Percentiles rank a stretch among this genome's conserved stretches.
phyloP scores from a whole-genome alignment of 1,284 basidiomycete genomes.

The Ceratorhiza oryzae-sativae region DNA sequence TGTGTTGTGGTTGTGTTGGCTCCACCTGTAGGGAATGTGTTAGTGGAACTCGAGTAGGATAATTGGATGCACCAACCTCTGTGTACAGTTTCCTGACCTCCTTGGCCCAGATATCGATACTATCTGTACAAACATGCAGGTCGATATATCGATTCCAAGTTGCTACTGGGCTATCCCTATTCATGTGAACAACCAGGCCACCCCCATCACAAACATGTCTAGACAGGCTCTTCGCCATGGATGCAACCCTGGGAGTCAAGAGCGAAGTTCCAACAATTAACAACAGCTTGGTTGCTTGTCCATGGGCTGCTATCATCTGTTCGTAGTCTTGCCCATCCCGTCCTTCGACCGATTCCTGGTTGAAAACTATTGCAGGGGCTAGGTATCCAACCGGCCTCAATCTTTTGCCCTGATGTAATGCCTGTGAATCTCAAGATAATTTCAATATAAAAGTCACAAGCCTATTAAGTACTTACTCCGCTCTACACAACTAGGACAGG shows the following conservation, averaged over 20 bases:
- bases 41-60: not conserved
- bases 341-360: not conserved
- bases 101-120: not conserved
- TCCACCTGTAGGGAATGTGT: not conserved
- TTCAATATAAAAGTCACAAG: not conserved
- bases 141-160: conserved; percentile 1
- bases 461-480: not conserved
- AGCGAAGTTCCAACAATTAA: conserved; percentile 11
- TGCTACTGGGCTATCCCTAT: not conserved
- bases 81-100: not conserved
- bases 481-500: not conserved
- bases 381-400: not conserved
- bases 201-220: not conserved
- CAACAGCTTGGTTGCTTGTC: not conserved
- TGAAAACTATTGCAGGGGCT: not conserved
- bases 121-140: not conserved
- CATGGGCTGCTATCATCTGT: not conserved
- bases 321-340: not conserved
- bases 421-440: not conserved
- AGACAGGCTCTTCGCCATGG: not conserved
- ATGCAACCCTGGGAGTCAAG: not conserved
- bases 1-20: no score
- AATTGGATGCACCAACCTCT: not conserved
- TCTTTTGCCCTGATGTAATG: not conserved
- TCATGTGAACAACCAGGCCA: conserved; percentile 4